Evolutionary conservation across 129 eudicot species (phyloP), one percentile per base, ranked within the genome.

Genomic region (Pulicaria dysenterica): DNA sequence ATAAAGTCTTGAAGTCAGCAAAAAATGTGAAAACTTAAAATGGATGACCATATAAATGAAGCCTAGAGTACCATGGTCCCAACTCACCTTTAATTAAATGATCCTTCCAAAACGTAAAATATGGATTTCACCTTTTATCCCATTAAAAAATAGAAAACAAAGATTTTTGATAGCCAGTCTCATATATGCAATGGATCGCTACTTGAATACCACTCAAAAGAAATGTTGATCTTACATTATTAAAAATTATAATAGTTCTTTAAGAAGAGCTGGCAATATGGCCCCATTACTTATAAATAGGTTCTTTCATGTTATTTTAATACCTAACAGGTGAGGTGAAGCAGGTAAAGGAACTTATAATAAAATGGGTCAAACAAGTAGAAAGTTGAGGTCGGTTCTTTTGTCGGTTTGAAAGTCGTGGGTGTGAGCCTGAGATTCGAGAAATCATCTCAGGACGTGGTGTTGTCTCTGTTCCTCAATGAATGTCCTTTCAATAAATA

Each of bases 111-210:
- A 39, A 70, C 54, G 65, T 13, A 70, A 54, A 19, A 41, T 42
- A 57, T 42, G 55, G 75, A 41, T 54, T 41, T 70, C 53, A 11
- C 54, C 38, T 40, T 70, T 70, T 51, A 13, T 42, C 54, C 17
- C 65, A 55, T 70, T 48, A 56, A 6, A 41, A 46, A 17, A 19
- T 8, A 61, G 31, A 24, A 64, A 3, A 45, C 10, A 15, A 42
- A 13, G 53, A 16, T 43, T 17, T 24, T 24, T 38, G 31, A 43
- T 39, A n/a, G 48, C 24, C 47, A 39, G 47, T 47, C 48, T 61
- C n/a, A 34, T 61, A 61, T 61, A 61, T 61, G 67, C 49, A 61
- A 61, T 61, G n/a, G 49, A 61, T 39, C 49, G 8, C 34, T n/a
- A 39, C 19, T 12, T 40, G 9, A 61, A 61, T 34, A 61, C 36